phyloP scores from a whole-genome alignment of 495 filamentous ascomycete genomes.

The Stereocaulon alpinum region DNA sequence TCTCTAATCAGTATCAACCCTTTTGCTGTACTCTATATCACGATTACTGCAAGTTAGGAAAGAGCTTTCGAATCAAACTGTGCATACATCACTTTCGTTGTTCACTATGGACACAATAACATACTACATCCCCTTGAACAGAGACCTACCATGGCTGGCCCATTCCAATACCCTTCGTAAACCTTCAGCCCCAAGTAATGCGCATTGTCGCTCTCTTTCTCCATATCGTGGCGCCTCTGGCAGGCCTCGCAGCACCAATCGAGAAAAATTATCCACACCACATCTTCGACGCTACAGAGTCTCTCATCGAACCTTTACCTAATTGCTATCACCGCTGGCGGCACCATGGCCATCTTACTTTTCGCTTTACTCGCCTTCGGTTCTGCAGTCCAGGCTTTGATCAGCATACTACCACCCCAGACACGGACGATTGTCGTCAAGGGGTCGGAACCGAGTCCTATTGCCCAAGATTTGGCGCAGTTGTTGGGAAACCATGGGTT shows the following conservation, averaged over 20 bases:
- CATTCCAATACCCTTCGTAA: not conserved
- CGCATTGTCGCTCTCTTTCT: not conserved
- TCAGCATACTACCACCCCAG: not conserved
- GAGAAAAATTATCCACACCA: slow-evolving; percentile 1
- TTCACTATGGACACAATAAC: not conserved
- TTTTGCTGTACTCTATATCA: not conserved
- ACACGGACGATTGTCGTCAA: not conserved
- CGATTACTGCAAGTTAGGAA: not conserved
- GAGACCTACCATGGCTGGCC: not conserved
- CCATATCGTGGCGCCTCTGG: slow-evolving; percentile 13
- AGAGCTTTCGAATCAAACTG: not conserved
- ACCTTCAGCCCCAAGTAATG: slow-evolving; percentile 5
- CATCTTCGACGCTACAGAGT: not conserved
- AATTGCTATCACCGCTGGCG: slow-evolving; percentile 9
- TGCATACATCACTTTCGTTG: not conserved
- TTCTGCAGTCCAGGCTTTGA: slow-evolving; percentile 1
- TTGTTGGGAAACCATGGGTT: slow-evolving; percentile 1
- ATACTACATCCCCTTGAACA: not conserved
- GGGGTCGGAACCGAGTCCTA: not conserved
- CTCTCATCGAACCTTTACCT: not conserved
- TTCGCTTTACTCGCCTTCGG: slow-evolving; percentile 12
- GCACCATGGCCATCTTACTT: slow-evolving; percentile 14
- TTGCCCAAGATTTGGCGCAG: not conserved
- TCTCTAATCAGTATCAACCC: not conserved
- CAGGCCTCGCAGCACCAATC: slow-evolving; percentile 11